A percentile compares a stretch with the other conserved stretches of the same genome.
These are phyloP conservation scores for Russula abietina DNA, from an alignment of 768 basidiomycete species.

Conservation along the genomic window DNA sequence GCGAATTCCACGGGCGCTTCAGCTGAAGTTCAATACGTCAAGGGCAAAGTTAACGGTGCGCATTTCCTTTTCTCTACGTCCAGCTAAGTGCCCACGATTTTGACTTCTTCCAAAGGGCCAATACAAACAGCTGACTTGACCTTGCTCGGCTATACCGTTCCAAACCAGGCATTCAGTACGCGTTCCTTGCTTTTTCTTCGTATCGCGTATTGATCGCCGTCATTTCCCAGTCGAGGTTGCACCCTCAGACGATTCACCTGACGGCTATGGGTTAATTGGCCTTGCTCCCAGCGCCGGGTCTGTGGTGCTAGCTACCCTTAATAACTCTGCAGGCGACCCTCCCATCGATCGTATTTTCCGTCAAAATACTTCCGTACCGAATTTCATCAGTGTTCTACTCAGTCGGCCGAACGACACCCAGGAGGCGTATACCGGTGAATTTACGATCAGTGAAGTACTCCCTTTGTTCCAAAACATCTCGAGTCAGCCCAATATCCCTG, in stretches of 20 bases:
- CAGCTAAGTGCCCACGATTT: background rate
- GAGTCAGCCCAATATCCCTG: constrained; percentile 45
- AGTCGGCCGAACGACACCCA: constrained; percentile 51
- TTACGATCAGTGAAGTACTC: constrained; percentile 58
- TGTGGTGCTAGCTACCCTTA: constrained; percentile 33
- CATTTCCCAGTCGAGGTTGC: constrained; percentile 37
- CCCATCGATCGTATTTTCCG: constrained; percentile 62
- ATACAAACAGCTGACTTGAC: constrained; percentile 40
- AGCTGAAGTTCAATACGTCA: constrained; percentile 46
- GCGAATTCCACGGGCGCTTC: constrained; percentile 37
- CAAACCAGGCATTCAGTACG: constrained; percentile 45
- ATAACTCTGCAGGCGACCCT: constrained; percentile 40
- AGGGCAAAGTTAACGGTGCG: constrained; percentile 37
- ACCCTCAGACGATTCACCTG: constrained; percentile 29
- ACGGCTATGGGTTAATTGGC: constrained; percentile 42
- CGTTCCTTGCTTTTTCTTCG: constrained; percentile 15
- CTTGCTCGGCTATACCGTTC: constrained; percentile 41
- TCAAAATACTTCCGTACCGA: constrained; percentile 48
- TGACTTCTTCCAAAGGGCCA: constrained; percentile 30
- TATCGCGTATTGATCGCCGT: background rate
- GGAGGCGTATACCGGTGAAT: constrained; percentile 47
- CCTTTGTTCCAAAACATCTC: constrained; percentile 44
- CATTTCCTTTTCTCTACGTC: too few species aligned
- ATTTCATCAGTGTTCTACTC: constrained; percentile 58
- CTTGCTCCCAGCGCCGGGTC: constrained; percentile 57